A percentile compares a stretch with the other conserved stretches of the same genome.
phyloP scores from a whole-genome alignment of 2,329 filamentous ascomycete species.

The Paracoccidioides lutzii region DNA sequence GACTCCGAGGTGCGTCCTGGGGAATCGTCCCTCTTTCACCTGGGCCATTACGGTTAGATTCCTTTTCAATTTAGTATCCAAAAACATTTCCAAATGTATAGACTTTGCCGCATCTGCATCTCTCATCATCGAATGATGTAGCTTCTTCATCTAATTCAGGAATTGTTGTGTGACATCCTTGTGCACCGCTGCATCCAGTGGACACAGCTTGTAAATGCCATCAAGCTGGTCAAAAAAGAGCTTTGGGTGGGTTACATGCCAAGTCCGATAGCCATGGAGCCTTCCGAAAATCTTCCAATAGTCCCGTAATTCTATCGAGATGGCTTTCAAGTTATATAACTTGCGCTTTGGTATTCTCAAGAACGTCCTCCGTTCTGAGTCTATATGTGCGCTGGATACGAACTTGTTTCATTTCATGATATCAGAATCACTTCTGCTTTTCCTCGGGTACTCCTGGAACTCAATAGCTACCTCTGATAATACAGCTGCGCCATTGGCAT shows the following conservation, averaged over 20 bases:
- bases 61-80: not conserved
- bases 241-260: not conserved
- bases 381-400: slow-evolving; percentile 75
- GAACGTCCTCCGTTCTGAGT: slow-evolving; percentile 68
- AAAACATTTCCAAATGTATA: not conserved
- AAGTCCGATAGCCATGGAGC: not conserved
- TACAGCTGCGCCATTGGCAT: not conserved
- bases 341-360: slow-evolving; percentile 56
- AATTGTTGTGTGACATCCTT: not conserved
- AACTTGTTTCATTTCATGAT: slow-evolving; percentile 50
- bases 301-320: not conserved
- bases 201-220: not conserved
- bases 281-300: not conserved
- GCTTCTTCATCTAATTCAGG: not conserved
- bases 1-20: not conserved
- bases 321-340: slow-evolving; percentile 51
- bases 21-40: not conserved
- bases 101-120: not conserved
- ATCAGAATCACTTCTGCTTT: not conserved
- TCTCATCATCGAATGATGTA: not conserved
- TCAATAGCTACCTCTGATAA: not conserved
- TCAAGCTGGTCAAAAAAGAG: not conserved
- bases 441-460: not conserved
- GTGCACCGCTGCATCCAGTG: not conserved
- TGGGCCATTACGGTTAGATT: not conserved